phyloP scores from a whole-genome alignment of 768 basidiomycete species.

The Mycena indigotica region DNA sequence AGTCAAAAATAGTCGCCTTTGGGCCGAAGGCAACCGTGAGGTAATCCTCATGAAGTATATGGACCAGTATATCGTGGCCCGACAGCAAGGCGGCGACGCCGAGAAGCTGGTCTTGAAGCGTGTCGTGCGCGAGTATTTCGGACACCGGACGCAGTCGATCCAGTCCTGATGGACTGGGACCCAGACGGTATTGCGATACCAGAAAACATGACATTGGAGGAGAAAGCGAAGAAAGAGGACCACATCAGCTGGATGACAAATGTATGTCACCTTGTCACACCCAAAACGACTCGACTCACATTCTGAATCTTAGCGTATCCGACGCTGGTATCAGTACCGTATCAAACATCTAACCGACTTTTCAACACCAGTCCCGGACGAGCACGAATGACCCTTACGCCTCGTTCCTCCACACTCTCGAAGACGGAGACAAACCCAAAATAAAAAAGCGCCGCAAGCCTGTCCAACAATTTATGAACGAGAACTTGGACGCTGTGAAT shows the following conservation, averaged over 20 bases:
- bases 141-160: not conserved
- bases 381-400: not conserved
- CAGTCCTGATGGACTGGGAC: not conserved
- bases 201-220: not conserved
- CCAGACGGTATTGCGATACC: not conserved
- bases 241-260: not conserved
- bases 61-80: not conserved
- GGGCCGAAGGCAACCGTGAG: constrained; percentile 6
- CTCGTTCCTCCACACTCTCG: not conserved
- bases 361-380: not conserved
- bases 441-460: not conserved
- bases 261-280: not conserved
- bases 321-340: constrained; percentile 9
- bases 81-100: no score
- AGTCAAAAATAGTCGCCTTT: not conserved
- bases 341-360: not conserved
- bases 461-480: not conserved
- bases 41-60: not conserved
- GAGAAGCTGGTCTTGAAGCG: not conserved
- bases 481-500: not conserved
- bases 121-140: not conserved
- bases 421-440: not conserved
- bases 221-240: not conserved
- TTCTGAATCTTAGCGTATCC: not conserved
- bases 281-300: not conserved